phyloP scores from a whole-genome alignment of 2,329 filamentous ascomycete species.

The Pyricularia sp. region DNA sequence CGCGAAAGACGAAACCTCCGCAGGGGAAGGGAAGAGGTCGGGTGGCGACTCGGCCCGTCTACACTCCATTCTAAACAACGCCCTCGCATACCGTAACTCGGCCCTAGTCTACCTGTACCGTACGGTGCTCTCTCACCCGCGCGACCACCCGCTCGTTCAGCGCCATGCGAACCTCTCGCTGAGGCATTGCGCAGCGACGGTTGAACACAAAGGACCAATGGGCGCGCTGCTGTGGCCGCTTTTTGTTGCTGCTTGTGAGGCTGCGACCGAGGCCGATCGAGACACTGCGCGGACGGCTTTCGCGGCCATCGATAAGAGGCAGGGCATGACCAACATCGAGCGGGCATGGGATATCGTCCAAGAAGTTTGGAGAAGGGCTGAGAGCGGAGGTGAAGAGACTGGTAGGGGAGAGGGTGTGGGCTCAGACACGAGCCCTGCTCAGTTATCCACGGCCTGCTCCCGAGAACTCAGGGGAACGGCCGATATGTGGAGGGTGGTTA shows the following conservation, averaged over 20 bases:
- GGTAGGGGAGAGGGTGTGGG: conserved; percentile 11
- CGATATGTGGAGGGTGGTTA: conserved; percentile 48
- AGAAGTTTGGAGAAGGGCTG: conserved; percentile 50
- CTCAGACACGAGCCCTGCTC: conserved; percentile 1
- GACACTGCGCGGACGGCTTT: conserved; percentile 42
- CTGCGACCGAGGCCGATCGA: conserved; percentile 37
- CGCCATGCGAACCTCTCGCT: conserved; percentile 40
- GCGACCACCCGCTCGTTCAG: conserved; percentile 41
- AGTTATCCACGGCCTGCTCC: background rate
- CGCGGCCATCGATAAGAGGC: conserved; percentile 40
- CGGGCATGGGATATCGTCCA: conserved; percentile 51
- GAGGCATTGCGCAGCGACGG: conserved; percentile 44
- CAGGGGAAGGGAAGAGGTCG: conserved; percentile 9
- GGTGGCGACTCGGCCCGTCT: conserved; percentile 25
- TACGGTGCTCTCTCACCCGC: conserved; percentile 37
- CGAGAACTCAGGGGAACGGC: conserved; percentile 6
- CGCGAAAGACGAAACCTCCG: conserved; percentile 6
- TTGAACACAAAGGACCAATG: conserved; percentile 49
- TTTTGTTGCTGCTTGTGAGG: conserved; percentile 55
- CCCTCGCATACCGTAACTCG: conserved; percentile 50
- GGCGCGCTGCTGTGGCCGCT: conserved; percentile 55
- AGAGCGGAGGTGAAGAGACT: conserved; percentile 19
- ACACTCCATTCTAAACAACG: conserved; percentile 47
- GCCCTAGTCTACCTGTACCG: conserved; percentile 50
- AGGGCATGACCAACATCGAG: conserved; percentile 58